A percentile compares a stretch with the other conserved stretches of the same genome.
Evolutionary conservation across 1,284 basidiomycete species (phyloP).

Genomic region (Trichosporon faecale): DNA sequence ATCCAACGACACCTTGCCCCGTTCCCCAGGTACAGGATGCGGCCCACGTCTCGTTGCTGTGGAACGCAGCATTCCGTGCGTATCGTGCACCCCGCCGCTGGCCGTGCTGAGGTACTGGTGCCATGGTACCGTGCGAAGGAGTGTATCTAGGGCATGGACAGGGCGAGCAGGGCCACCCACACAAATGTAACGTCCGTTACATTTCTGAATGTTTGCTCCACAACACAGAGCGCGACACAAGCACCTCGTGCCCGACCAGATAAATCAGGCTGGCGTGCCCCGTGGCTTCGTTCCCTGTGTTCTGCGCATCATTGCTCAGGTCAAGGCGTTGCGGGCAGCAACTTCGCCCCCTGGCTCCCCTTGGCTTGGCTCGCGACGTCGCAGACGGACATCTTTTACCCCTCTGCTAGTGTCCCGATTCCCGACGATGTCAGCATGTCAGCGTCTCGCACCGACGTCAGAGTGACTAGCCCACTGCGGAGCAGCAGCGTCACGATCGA

Average conservation of each 20-base stretch:
- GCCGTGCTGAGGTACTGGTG: not conserved
- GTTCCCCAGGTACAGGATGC: not conserved
- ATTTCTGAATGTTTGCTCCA: conserved; percentile 2
- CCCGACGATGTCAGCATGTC: not conserved
- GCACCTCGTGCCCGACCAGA: no score
- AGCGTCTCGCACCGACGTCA: not conserved
- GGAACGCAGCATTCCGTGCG: not conserved
- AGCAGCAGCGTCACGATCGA: not conserved
- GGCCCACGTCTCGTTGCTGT: not conserved
- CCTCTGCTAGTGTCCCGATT: not conserved
- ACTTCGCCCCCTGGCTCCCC: not conserved
- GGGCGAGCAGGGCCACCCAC: not conserved
- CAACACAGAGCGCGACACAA: not conserved
- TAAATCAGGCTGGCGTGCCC: no score
- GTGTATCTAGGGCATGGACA: not conserved
- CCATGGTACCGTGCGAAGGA: not conserved
- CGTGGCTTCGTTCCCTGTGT: not conserved
- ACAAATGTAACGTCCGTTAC: not conserved
- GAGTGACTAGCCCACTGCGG: not conserved
- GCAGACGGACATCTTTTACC: no score
- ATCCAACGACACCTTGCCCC: not conserved
- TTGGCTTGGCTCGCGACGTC: not conserved
- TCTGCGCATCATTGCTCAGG: not conserved
- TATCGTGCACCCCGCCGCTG: not conserved
- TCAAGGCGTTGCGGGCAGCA: not conserved